These are phyloP conservation scores for Diaporthe sp. DNA, from an alignment of 2,329 filamentous ascomycete species.

Conservation along the genomic window DNA sequence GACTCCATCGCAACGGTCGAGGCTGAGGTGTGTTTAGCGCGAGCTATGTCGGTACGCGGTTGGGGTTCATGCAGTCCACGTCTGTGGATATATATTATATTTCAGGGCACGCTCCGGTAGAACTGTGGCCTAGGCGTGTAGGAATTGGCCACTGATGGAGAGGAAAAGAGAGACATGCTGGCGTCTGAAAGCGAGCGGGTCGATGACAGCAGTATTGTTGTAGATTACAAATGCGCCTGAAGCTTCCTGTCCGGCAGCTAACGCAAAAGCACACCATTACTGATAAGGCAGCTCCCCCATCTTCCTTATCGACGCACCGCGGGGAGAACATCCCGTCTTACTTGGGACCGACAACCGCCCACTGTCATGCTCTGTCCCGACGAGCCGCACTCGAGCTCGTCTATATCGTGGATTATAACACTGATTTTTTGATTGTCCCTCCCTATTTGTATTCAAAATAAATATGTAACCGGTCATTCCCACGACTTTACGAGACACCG, in stretches of 20 bases:
- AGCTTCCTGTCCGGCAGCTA: slow-evolving; percentile 9
- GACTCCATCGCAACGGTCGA: slow-evolving; percentile 29
- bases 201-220: slow-evolving; percentile 26
- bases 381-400: not conserved
- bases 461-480: no score
- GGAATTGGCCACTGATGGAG: not conserved
- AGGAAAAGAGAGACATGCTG: not conserved
- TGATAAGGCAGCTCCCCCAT: slow-evolving; percentile 32
- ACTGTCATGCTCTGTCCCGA: not conserved
- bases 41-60: not conserved
- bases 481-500: no score
- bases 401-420: not conserved
- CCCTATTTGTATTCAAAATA: not conserved
- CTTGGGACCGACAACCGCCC: slow-evolving; percentile 6
- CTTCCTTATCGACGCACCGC: not conserved
- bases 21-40: not conserved
- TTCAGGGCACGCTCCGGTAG: not conserved
- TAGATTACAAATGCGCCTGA: slow-evolving; percentile 31
- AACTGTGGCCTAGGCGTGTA: not conserved
- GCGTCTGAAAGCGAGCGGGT: not conserved
- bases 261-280: slow-evolving; percentile 5
- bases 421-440: not conserved
- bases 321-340: slow-evolving; percentile 8
- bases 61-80: not conserved
- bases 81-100: not conserved